phyloP scores from a whole-genome alignment of 805 yeast genomes.

The Cyberlindnera saturnus region DNA sequence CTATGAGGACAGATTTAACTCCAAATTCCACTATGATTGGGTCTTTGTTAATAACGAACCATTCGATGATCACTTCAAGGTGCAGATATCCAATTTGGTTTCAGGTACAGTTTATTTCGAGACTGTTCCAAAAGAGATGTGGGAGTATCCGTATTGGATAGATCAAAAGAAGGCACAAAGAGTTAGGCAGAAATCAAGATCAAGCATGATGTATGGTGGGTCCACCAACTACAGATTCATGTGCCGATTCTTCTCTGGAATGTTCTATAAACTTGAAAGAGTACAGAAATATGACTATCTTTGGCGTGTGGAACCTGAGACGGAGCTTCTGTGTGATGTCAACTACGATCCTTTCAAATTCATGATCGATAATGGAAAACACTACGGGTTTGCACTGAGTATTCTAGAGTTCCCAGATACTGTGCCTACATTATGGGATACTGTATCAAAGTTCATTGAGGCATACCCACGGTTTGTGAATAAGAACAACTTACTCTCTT shows the following conservation, averaged over 20 bases:
- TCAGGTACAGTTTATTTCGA: constrained; percentile 40
- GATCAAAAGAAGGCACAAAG: constrained; percentile 29
- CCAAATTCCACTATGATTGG: constrained; percentile 74
- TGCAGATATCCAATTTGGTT: constrained; percentile 24
- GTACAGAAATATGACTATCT: constrained; percentile 55
- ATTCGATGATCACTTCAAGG: constrained; percentile 34
- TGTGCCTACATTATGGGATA: constrained; percentile 43
- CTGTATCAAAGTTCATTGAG: constrained; percentile 34
- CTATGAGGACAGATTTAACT: constrained; percentile 76
- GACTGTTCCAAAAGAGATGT: constrained; percentile 36
- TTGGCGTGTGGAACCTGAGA: constrained; percentile 76
- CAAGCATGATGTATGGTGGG: constrained; percentile 39
- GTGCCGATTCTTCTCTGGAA: constrained; percentile 44
- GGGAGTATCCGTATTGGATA: constrained; percentile 42
- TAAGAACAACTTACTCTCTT: not conserved
- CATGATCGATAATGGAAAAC: constrained; percentile 53
- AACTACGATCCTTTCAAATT: constrained; percentile 51
- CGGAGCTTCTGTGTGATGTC: constrained; percentile 53
- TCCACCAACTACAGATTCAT: constrained; percentile 66
- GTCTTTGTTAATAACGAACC: constrained; percentile 51
- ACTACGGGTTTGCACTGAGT: constrained; percentile 71
- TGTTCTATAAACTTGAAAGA: constrained; percentile 56
- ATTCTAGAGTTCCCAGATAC: constrained; percentile 65
- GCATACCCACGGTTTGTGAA: constrained; percentile 18
- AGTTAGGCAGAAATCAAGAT: constrained; percentile 25